A percentile compares a stretch with the other conserved stretches of the same genome.
Conservation (phyloP, 257 asterid species). For the Forsythia suspensa region DNA sequence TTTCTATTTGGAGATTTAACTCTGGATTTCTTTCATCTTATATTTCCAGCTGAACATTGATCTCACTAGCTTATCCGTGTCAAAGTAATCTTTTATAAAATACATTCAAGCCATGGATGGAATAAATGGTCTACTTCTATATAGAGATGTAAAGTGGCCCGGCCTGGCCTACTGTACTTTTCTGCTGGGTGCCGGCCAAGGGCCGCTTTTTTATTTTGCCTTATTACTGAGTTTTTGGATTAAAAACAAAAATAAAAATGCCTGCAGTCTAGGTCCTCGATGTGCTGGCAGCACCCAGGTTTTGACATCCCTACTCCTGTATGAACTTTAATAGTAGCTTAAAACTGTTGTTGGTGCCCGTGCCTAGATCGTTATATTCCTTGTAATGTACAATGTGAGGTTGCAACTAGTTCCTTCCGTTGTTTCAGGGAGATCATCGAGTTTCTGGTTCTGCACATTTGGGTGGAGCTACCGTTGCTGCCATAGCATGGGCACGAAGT, state of each 20-base stretch:
- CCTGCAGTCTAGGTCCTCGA: no score
- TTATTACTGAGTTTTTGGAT: no score
- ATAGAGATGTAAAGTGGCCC: no score
- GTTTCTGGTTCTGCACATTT: slow-evolving; percentile 79
- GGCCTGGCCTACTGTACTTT: no score
- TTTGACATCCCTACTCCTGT: not conserved
- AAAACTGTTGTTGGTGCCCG: not conserved
- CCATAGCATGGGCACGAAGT: slow-evolving; percentile 64
- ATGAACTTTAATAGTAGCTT: not conserved
- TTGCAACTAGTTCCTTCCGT: not conserved
- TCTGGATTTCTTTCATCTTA: no score
- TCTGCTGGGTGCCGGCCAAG: no score
- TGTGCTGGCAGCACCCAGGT: not conserved
- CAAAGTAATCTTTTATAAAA: no score
- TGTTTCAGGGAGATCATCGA: slow-evolving; percentile 60
- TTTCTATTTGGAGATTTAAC: no score
- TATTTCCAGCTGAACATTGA: no score
- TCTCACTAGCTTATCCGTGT: no score
- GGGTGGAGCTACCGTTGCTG: slow-evolving; percentile 88
- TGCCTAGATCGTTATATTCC: not conserved
- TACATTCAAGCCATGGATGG: not conserved
- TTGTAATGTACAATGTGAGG: not conserved
- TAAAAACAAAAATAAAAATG: no score
- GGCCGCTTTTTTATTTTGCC: no score
- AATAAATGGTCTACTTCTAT: not conserved